Base-by-base conservation (phyloP, 1,284 basidiomycete species). In the Trichosporon asahii region DNA sequence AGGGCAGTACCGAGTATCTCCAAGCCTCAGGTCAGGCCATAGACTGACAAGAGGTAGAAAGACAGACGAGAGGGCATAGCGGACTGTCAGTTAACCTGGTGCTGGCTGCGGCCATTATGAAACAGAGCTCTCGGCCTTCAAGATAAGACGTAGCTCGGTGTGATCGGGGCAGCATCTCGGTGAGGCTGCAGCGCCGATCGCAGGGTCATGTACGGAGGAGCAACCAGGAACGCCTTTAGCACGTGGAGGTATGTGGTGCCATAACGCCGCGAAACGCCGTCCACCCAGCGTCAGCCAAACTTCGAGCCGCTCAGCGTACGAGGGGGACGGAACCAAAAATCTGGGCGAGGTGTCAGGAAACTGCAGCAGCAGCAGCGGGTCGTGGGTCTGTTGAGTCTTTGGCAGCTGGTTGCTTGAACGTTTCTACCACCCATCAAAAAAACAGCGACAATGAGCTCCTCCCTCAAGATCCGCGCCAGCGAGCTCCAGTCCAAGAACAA, bases 401-500 rank as follows among this genome's bases (percentile, higher is more conserved):
- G 49, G 49, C 49, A 53, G 49, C 29, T n/a, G 57, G 27, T 61
- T n/a, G 27, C 27, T 61, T 61, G 57, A 61, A 61, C 57, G 57
- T 61, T 61, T 61, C 57, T 61, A 61, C 27, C 57, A 61, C 57
- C 57, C 57, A 61, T 61, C 57, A 61, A 61, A 61, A 60, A 61
- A 61, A 61, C 57, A 61, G 57, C 57, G 55, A 70, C 79, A 75
- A 83, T 81, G 81, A 78, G 81, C 72, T 78, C 79, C 68, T 79
- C 79, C 69, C 81, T 79, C 74, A 85, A 85, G 88, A 93, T 97
- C 87, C 94, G 95, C 89, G 94, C 95, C 82, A 94, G 95, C 88
- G 95, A 97, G 86, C 94, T 98, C 85, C 94, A 95, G 86, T 94
- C 92, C 85, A 98, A 97, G 91, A 94, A 92, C 80, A 98, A 98